Base-by-base conservation (phyloP, 495 filamentous ascomycete genomes). In the Emericellopsis terricola region DNA sequence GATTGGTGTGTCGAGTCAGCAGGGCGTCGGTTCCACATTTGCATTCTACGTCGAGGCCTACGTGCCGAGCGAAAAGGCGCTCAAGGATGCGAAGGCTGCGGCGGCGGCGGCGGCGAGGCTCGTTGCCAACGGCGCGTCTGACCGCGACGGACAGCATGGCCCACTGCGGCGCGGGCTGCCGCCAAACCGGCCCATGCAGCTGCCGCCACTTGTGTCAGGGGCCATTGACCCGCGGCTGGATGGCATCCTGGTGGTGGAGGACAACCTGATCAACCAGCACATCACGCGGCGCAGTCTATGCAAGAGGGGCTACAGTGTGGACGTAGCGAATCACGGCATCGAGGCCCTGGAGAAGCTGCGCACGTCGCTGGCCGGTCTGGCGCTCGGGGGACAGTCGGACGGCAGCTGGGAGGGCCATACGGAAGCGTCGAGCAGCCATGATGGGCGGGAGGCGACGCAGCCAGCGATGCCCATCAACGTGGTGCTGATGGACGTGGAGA, bases 401-500 rank as follows among this genome's bases (percentile, higher is more conserved):
- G 34, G 34, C 5, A 39, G 24, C 17, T 18, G 15, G 8, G 17
- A 31, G 33, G 36, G 7, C 16, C 51, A 20, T 18, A 28, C 20
- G 21, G 23, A 20, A 17, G 28, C 34, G 18, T 45, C 45, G 24
- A 30, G 33, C 16, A 43, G 38, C 38, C 38, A 18, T 27, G 46
- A 56, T 17, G 7, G 6, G 9, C n/a, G 36, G 17, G 17, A 28
- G 4, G 9, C 28, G 14, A 29, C 28, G 8, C n/a, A n/a, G n/a
- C 50, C 50, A 15, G 42, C 47, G 3, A 38, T 51, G 4, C 45
- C 48, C 1, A 50, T 81, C 8, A 68, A 61, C 33, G 2, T 78
- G 15, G 64, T 85, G 14, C 55, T 85, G 3, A 83, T 83, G 77
- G 81, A 87, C 44, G 73, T 82, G 33, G 80, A 85, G 45, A 87